Percentiles rank a stretch among this genome's conserved stretches.
Conservation (phyloP, 2,329 filamentous ascomycete species). For the Scedosporium minutisporum region DNA sequence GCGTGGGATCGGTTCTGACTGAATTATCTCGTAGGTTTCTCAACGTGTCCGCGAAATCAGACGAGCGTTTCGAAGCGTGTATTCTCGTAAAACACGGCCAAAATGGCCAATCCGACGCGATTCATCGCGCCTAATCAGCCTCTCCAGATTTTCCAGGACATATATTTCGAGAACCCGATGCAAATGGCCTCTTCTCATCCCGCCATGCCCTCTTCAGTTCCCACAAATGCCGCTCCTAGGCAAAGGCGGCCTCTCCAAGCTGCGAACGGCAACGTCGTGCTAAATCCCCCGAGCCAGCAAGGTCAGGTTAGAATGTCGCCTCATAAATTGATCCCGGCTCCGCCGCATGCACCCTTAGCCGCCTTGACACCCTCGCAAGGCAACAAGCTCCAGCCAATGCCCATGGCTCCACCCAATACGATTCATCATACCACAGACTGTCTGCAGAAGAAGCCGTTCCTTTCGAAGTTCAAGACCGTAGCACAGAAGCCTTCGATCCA, state of each 20-base stretch:
- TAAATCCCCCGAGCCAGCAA: slow-evolving; percentile 48
- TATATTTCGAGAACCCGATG: slow-evolving; percentile 33
- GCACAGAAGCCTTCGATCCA: slow-evolving; percentile 43
- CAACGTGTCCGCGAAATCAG: not conserved
- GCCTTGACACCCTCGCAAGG: slow-evolving; percentile 44
- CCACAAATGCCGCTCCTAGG: slow-evolving; percentile 26
- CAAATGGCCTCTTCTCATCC: slow-evolving; percentile 43
- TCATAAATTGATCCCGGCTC: not conserved
- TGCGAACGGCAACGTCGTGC: slow-evolving; percentile 52
- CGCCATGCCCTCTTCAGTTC: slow-evolving; percentile 39
- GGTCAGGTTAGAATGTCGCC: slow-evolving; percentile 1
- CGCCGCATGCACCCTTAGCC: not conserved
- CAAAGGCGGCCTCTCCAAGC: slow-evolving; percentile 36
- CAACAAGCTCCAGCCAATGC: slow-evolving; percentile 47
- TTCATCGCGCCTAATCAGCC: slow-evolving; percentile 36
- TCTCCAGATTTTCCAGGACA: slow-evolving; percentile 43
- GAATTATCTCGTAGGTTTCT: not conserved
- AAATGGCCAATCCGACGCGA: slow-evolving; percentile 44
- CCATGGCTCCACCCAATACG: slow-evolving; percentile 54
- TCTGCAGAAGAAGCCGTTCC: slow-evolving; percentile 55
- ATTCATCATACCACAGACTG: slow-evolving; percentile 53
- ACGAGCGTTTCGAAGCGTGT: not conserved
- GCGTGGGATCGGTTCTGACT: not conserved
- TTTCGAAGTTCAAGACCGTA: slow-evolving; percentile 50
- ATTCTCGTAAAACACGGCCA: slow-evolving; percentile 23